A percentile compares a stretch with the other conserved stretches of the same genome.
phyloP scores from a whole-genome alignment of 495 filamentous ascomycete species.

The Penicillium salamii region DNA sequence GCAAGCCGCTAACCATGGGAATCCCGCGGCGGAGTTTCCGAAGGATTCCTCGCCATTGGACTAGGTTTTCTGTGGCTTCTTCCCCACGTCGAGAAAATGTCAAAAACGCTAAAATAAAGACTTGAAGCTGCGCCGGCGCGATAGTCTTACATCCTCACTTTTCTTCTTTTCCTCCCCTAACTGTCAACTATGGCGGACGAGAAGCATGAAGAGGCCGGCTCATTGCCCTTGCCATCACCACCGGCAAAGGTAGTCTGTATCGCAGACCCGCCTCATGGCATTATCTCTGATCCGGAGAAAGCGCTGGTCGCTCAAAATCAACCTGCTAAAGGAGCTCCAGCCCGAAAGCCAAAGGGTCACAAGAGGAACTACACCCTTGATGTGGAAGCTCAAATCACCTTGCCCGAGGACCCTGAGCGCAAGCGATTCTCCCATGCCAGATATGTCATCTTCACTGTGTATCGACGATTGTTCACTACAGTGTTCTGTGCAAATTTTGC shows the following conservation, averaged over 20 bases:
- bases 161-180: not conserved
- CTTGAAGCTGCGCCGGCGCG: not conserved
- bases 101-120: not conserved
- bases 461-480: slow-evolving; percentile 43
- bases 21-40: slow-evolving; percentile 5
- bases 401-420: slow-evolving; percentile 2
- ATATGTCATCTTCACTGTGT: slow-evolving; percentile 31
- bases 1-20: slow-evolving; percentile 7
- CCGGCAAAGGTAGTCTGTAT: slow-evolving; percentile 8
- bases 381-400: slow-evolving; percentile 9
- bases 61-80: slow-evolving; percentile 1
- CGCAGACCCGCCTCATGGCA: not conserved
- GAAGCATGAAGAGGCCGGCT: slow-evolving; percentile 10
- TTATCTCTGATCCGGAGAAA: slow-evolving; percentile 4
- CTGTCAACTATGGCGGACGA: slow-evolving; percentile 12
- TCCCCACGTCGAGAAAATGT: not conserved
- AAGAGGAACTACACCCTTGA: slow-evolving; percentile 2
- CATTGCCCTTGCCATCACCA: slow-evolving; percentile 5
- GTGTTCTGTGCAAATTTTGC: slow-evolving; percentile 43
- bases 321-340: slow-evolving; percentile 1
- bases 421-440: slow-evolving; percentile 18
- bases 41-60: not conserved
- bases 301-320: not conserved
- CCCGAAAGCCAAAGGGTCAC: not conserved
- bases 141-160: not conserved